Evolutionary conservation across 2,329 filamentous ascomycete species (phyloP), one percentile per base, ranked within the genome.

Genomic region (Claviceps monticola): DNA sequence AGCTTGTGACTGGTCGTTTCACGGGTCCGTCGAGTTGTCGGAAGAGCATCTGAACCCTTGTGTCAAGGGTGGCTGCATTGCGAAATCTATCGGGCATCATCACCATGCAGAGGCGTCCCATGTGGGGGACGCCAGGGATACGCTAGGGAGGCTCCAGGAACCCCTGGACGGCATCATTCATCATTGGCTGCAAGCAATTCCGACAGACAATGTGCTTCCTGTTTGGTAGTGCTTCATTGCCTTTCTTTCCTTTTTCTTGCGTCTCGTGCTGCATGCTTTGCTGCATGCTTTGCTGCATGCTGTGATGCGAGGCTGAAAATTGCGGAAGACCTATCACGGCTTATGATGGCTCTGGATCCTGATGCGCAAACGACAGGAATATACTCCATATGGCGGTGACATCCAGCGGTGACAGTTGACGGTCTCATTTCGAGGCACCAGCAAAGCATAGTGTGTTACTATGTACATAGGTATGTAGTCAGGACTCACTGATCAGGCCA

Each of bases 71-170:
- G 48, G 48, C 42, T 29, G 19, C 19, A 38, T 37, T 51, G 50
- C 50, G 50, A 51, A 51, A 51, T 51, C 44, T 51, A 19, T 51
- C 49, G 49, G 49, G 48, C 41, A 50, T 50, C 17, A 43, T 34
- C 23, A 44, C 41, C 5, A 42, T 1, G 38, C 21, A 36, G 23
- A 43, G 39, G 37, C 7, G 47, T 43, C 48, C 47, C 47, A 49
- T 48, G 46, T 38, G 34, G 37, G 21, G 17, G 29, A 21, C 46
- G 17, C 14, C 19, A 21, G 19, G 19, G 46, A 19, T 23, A 23
- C 7, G 8, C 26, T 8, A 34, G 9, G 11, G 29, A 34, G 29
- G 29, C 11, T 34, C 29, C 9, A 11, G 9, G 9, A 11, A 34
- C 29, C 8, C 26, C 9, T 34, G 43, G 8, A 13, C 23, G n/a